Evolutionary conservation across 495 filamentous ascomycete genomes (phyloP).

Genomic region (Daldinia grandis): DNA sequence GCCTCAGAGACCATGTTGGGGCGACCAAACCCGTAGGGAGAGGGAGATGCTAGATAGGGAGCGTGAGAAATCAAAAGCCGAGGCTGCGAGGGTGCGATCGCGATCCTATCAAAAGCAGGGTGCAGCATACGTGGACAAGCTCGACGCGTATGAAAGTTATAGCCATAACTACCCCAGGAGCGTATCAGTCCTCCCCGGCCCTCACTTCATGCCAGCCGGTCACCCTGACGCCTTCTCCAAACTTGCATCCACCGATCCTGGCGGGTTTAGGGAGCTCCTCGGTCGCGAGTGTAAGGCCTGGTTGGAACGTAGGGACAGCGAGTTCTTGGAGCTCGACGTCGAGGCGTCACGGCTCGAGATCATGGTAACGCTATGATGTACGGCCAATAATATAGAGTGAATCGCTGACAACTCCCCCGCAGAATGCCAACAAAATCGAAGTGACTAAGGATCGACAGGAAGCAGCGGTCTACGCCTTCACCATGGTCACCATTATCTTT

Average conservation of each 20-base stretch:
- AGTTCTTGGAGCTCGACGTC: slow-evolving; percentile 27
- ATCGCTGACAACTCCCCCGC: slow-evolving; percentile 4
- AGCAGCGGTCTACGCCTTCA: slow-evolving; percentile 63
- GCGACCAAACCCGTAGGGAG: slow-evolving; percentile 30
- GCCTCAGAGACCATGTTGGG: not conserved
- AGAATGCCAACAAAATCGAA: slow-evolving; percentile 50
- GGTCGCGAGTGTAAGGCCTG: slow-evolving; percentile 38
- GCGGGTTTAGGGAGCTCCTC: slow-evolving; percentile 44
- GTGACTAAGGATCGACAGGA: slow-evolving; percentile 56
- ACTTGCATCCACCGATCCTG: slow-evolving; percentile 40
- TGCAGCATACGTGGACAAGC: slow-evolving; percentile 33
- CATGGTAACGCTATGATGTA: slow-evolving; percentile 33
- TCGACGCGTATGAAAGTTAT: slow-evolving; percentile 22
- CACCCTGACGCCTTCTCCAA: slow-evolving; percentile 26
- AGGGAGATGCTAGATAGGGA: slow-evolving; percentile 35
- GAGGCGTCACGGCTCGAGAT: slow-evolving; percentile 38
- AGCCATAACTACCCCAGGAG: slow-evolving; percentile 17
- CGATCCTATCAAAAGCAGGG: slow-evolving; percentile 28
- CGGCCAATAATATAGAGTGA: slow-evolving; percentile 19
- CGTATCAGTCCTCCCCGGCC: slow-evolving; percentile 9
- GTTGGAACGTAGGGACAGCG: slow-evolving; percentile 27
- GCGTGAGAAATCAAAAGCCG: slow-evolving; percentile 23
- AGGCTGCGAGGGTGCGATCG: slow-evolving; percentile 28
- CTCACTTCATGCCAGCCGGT: slow-evolving; percentile 2
- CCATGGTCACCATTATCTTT: slow-evolving; percentile 72